These are phyloP conservation scores for Wilcoxina mikolae DNA, from an alignment of 495 filamentous ascomycete genomes.

Conservation along the genomic window DNA sequence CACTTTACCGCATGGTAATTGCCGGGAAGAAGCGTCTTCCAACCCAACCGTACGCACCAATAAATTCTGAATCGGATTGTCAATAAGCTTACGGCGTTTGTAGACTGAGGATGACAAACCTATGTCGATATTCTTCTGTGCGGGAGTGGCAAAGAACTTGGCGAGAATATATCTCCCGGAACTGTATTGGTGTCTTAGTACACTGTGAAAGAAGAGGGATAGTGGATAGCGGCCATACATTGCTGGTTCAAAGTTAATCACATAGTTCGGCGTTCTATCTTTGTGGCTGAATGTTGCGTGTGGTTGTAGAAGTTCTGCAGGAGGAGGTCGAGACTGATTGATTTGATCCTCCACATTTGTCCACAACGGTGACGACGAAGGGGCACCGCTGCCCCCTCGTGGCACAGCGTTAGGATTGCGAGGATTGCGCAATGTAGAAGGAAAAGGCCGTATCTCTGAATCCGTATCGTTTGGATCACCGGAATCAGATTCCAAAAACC, in stretches of 20 bases:
- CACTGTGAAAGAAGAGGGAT: neutral
- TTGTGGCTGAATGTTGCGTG: slow-evolving; percentile 51
- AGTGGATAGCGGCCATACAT: slow-evolving; percentile 40
- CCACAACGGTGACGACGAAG: neutral
- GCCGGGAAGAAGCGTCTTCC: slow-evolving; percentile 24
- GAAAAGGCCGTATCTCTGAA: neutral
- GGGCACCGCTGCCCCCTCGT: neutral
- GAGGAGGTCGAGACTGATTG: slow-evolving; percentile 4
- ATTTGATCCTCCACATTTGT: slow-evolving; percentile 1
- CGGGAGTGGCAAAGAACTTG: slow-evolving; percentile 16
- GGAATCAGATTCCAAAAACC: neutral
- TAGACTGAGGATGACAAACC: neutral
- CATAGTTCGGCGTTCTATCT: slow-evolving; percentile 61
- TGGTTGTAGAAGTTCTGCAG: slow-evolving; percentile 16
- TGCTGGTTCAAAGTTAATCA: slow-evolving; percentile 75
- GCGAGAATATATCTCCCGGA: slow-evolving; percentile 25
- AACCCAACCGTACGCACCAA: slow-evolving; percentile 25
- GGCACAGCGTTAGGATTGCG: neutral
- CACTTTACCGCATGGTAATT: slow-evolving; percentile 17
- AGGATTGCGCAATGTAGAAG: neutral
- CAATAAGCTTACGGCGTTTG: neutral
- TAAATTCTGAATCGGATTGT: slow-evolving; percentile 15
- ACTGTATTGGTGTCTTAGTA: slow-evolving; percentile 12
- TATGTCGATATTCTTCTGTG: slow-evolving; percentile 11
- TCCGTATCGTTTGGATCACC: slow-evolving; percentile 1